phyloP scores from a whole-genome alignment of 257 asterid species.

The Solanum rostratum region DNA sequence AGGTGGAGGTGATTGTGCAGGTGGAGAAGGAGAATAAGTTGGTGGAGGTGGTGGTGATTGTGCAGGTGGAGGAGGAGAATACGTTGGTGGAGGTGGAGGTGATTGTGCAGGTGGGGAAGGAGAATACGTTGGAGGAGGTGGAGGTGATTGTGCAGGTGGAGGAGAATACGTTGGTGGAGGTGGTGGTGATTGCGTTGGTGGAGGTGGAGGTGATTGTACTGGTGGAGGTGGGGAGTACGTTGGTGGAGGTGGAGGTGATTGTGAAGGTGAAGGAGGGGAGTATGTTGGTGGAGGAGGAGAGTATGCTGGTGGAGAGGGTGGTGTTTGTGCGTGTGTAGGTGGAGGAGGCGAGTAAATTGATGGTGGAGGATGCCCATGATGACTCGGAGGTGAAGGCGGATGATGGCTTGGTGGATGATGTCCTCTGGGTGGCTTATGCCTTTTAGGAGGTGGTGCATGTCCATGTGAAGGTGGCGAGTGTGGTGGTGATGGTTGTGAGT shows the following conservation, averaged over 20 bases:
- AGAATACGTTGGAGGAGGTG: neutral
- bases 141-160: neutral
- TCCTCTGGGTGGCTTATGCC: neutral
- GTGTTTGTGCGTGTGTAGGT: neutral
- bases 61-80: neutral
- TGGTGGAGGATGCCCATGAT: neutral
- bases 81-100: neutral
- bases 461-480: neutral
- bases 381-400: neutral
- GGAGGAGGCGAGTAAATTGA: neutral
- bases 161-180: neutral
- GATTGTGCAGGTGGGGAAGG: neutral
- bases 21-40: neutral
- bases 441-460: neutral
- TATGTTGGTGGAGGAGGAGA: too few relatives aligned
- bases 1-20: neutral
- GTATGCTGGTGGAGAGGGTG: neutral
- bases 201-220: too few relatives aligned
- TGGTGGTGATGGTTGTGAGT: neutral
- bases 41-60: conserved; percentile 2
- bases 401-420: neutral
- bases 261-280: too few relatives aligned
- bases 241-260: too few relatives aligned
- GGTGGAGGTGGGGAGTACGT: too few relatives aligned
- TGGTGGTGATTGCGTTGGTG: neutral